Evolutionary conservation across 179 eudicot genomes (phyloP).

Genomic region (Silene coronaria): DNA sequence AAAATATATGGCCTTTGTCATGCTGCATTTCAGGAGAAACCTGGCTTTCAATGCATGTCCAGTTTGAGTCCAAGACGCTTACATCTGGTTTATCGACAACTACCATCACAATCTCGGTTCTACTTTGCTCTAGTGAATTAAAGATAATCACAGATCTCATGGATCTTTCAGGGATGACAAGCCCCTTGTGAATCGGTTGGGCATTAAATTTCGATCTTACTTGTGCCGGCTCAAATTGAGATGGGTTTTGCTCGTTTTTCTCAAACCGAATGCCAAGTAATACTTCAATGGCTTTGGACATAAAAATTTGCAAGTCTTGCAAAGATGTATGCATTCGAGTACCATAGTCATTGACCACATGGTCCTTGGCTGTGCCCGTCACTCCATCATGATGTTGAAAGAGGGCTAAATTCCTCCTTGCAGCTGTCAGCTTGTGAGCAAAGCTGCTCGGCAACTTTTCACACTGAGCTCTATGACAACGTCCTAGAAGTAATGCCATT

Average conservation of each 20-base stretch:
- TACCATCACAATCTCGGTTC: slow-evolving; percentile 83
- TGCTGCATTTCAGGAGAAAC: slow-evolving; percentile 89
- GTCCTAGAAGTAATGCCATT: slow-evolving; percentile 75
- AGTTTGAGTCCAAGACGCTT: slow-evolving; percentile 77
- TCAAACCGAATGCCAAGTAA: slow-evolving; percentile 74
- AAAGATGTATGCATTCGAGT: slow-evolving; percentile 88
- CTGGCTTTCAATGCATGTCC: slow-evolving; percentile 95
- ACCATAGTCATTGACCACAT: slow-evolving; percentile 93
- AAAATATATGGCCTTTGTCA: slow-evolving; percentile 47
- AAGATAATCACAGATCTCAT: slow-evolving; percentile 71
- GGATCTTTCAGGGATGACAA: slow-evolving; percentile 50
- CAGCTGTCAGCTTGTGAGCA: slow-evolving; percentile 80
- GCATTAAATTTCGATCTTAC: slow-evolving; percentile 67
- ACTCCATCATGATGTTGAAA: slow-evolving; percentile 99
- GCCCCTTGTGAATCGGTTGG: slow-evolving; percentile 59
- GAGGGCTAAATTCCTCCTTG: slow-evolving; percentile 93
- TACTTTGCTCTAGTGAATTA: slow-evolving; percentile 82
- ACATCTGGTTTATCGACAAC: slow-evolving; percentile 75
- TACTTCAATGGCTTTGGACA: slow-evolving; percentile 90
- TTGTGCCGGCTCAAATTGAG: slow-evolving; percentile 73
- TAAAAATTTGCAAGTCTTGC: slow-evolving; percentile 83
- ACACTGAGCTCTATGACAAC: slow-evolving; percentile 71
- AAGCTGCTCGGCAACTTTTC: slow-evolving; percentile 76
- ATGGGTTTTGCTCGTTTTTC: slow-evolving; percentile 65
- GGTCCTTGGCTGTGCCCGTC: slow-evolving; percentile 97